Evolutionary conservation across 2,329 filamentous ascomycete genomes (phyloP).

Genomic region (Hypomyces rosellus): DNA sequence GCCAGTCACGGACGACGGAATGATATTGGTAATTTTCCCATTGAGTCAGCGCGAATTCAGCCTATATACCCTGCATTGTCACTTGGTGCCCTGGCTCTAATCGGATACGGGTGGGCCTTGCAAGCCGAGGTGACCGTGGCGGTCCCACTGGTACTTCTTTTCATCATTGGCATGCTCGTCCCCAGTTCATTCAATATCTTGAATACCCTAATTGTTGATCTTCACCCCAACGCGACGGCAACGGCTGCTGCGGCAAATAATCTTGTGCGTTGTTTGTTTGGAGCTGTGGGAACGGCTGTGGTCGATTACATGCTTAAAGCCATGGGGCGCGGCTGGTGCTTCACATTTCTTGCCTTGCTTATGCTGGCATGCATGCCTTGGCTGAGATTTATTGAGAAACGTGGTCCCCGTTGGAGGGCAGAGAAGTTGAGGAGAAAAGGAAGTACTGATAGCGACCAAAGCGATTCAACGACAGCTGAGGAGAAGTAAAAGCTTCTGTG

Average conservation of each 20-base stretch:
- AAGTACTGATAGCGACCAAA: constrained; percentile 6
- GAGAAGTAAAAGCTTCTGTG: neutral
- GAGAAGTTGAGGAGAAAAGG: constrained; percentile 37
- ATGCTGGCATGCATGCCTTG: constrained; percentile 43
- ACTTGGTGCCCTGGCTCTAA: constrained; percentile 46
- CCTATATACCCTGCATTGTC: constrained; percentile 48
- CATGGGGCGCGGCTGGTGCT: constrained; percentile 58
- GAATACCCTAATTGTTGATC: constrained; percentile 57
- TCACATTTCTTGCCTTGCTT: constrained; percentile 50
- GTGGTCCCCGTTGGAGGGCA: constrained; percentile 46
- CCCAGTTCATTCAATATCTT: constrained; percentile 59
- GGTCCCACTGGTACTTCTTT: constrained; percentile 49
- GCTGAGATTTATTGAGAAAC: constrained; percentile 42
- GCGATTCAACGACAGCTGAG: neutral
- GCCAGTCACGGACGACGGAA: constrained; percentile 54
- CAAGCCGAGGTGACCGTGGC: constrained; percentile 45
- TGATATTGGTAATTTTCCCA: constrained; percentile 46
- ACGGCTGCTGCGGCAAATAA: constrained; percentile 61
- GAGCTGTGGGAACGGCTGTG: constrained; percentile 52
- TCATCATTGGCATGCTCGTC: constrained; percentile 50
- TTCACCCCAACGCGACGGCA: constrained; percentile 54
- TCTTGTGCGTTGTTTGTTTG: constrained; percentile 54
- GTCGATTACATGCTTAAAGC: constrained; percentile 51
- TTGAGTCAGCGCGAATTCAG: constrained; percentile 49
- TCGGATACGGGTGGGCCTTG: constrained; percentile 53